Percentiles rank a stretch among this genome's conserved stretches.
phyloP scores from a whole-genome alignment of 2,329 filamentous ascomycete species.

The Colletotrichum destructivum region DNA sequence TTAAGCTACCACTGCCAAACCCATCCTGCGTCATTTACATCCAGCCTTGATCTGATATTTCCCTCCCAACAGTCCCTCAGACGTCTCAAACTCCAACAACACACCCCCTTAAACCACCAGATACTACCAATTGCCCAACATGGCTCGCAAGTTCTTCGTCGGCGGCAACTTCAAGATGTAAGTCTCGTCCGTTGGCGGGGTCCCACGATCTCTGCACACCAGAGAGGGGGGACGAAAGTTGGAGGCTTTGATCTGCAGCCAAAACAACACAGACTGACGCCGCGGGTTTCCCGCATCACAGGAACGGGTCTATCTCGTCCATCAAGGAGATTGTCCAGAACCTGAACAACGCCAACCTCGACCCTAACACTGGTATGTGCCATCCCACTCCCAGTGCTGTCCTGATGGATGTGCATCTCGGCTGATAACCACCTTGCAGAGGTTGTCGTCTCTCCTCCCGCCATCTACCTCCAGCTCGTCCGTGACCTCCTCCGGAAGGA shows the following conservation, averaged over 20 bases:
- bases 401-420: slow-evolving; percentile 17
- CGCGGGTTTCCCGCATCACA: slow-evolving; percentile 55
- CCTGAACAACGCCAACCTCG: slow-evolving; percentile 88
- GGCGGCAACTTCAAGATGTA: slow-evolving; percentile 99
- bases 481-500: slow-evolving; percentile 82
- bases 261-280: slow-evolving; percentile 40
- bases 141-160: slow-evolving; percentile 97
- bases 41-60: slow-evolving; percentile 24
- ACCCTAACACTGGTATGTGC: slow-evolving; percentile 79
- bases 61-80: slow-evolving; percentile 14
- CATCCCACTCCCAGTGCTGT: not conserved
- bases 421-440: slow-evolving; percentile 67
- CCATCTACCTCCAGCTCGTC: slow-evolving; percentile 90
- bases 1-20: slow-evolving; percentile 18
- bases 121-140: slow-evolving; percentile 67
- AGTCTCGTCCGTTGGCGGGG: slow-evolving; percentile 50
- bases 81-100: slow-evolving; percentile 16
- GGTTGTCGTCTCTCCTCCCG: slow-evolving; percentile 93
- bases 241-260: slow-evolving; percentile 8
- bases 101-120: slow-evolving; percentile 18
- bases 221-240: slow-evolving; percentile 7
- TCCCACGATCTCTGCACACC: slow-evolving; percentile 24
- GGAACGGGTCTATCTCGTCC: slow-evolving; percentile 93
- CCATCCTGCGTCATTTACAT: slow-evolving; percentile 43
- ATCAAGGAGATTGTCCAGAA: slow-evolving; percentile 92